Conservation (phyloP, 306 rosid genomes). For the Trifolium repens region DNA sequence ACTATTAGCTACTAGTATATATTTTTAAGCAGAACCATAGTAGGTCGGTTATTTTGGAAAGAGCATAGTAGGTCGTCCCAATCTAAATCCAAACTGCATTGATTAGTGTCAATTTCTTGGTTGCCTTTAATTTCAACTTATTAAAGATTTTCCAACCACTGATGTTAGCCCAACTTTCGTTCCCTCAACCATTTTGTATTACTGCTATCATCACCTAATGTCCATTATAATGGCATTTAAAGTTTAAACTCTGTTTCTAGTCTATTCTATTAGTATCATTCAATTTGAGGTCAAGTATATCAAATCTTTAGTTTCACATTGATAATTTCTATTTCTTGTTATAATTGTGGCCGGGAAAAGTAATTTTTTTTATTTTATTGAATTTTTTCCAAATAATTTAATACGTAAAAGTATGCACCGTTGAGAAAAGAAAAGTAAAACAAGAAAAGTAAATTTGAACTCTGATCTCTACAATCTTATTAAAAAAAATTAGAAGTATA, state of each 20-base stretch:
- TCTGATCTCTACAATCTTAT: too few species aligned
- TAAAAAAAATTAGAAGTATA: too few species aligned
- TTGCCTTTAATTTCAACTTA: conserved; percentile 27
- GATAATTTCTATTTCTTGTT: neutral
- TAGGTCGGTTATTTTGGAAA: neutral
- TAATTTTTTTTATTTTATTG: too few species aligned
- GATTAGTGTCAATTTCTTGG: conserved; percentile 41
- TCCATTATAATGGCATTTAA: neutral
- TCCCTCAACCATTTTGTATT: conserved; percentile 42
- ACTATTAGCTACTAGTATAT: too few species aligned
- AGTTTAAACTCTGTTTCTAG: neutral
- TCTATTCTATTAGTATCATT: too few species aligned
- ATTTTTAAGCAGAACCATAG: too few species aligned
- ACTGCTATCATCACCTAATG: conserved; percentile 5
- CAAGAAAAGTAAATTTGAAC: too few species aligned
- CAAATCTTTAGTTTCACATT: neutral
- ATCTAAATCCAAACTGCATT: conserved; percentile 34
- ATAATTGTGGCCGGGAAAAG: too few species aligned
- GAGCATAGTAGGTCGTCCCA: neutral
- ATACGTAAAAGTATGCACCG: too few species aligned
- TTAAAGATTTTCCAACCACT: conserved; percentile 44
- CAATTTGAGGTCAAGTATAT: neutral
- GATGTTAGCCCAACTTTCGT: conserved; percentile 24
- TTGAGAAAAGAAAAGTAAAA: too few species aligned
- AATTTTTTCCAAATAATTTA: too few species aligned